Conservation (phyloP, 257 asterid species). For the Fraxinus cuspidata region DNA sequence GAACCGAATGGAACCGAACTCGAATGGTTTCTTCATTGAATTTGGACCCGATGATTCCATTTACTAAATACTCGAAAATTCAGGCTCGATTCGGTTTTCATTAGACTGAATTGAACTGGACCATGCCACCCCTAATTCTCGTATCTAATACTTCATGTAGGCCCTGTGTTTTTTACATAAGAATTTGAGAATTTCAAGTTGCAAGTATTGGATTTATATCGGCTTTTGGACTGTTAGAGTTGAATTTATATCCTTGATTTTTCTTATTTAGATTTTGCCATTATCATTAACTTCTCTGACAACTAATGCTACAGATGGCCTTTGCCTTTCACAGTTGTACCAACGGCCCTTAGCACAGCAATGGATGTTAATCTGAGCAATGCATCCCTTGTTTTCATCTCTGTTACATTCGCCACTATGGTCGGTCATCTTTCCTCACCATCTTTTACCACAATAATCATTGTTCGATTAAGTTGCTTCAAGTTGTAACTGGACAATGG, state of each 20-base stretch:
- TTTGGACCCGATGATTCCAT: too few relatives aligned
- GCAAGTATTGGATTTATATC: background rate
- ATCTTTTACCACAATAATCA: slow-evolving; percentile 5
- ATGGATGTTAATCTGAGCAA: slow-evolving; percentile 98
- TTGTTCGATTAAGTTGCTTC: slow-evolving; percentile 13
- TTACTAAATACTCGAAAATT: too few relatives aligned
- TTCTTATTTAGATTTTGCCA: slow-evolving; percentile 25
- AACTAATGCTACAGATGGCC: slow-evolving; percentile 95
- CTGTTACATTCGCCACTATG: slow-evolving; percentile 99
- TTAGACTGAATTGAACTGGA: too few relatives aligned
- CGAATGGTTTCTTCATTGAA: too few relatives aligned
- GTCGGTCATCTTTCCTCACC: slow-evolving; percentile 53
- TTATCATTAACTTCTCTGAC: slow-evolving; percentile 67
- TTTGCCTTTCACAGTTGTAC: slow-evolving; percentile 99
- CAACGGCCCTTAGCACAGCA: slow-evolving; percentile 96
- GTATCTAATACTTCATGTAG: background rate
- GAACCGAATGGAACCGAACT: too few relatives aligned
- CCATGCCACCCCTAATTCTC: background rate
- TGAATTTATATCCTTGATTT: background rate
- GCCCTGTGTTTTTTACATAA: background rate
- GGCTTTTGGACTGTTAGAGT: background rate
- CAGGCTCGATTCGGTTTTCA: too few relatives aligned
- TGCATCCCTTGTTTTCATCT: slow-evolving; percentile 93
- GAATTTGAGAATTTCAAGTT: background rate
- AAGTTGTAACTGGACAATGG: slow-evolving; percentile 20